Conservation (phyloP, 805 yeast species). For the Hanseniaspora pseudoguilliermondii region DNA sequence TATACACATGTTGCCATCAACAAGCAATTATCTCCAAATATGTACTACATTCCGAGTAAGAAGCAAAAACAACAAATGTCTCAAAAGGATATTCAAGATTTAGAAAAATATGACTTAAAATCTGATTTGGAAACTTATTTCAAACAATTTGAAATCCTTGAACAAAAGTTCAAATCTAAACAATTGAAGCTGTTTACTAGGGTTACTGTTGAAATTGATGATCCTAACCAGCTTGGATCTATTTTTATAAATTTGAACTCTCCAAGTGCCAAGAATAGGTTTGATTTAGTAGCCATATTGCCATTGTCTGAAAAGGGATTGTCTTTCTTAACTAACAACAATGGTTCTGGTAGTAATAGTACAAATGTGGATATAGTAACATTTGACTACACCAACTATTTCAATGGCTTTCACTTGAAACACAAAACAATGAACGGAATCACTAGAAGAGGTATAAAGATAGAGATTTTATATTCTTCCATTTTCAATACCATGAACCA, state of each 20-base stretch:
- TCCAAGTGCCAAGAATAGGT: conserved; percentile 26
- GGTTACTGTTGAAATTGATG: conserved; percentile 63
- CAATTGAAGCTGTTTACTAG: conserved; percentile 49
- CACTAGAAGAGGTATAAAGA: conserved; percentile 62
- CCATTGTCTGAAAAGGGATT: conserved; percentile 73
- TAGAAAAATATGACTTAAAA: background rate
- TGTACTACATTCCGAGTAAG: conserved; percentile 41
- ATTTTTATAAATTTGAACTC: conserved; percentile 5
- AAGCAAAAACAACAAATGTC: conserved; percentile 28
- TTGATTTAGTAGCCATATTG: conserved; percentile 70
- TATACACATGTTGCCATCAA: conserved; percentile 71
- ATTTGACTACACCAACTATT: conserved; percentile 41
- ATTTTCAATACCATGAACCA: conserved; percentile 33
- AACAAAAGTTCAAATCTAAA: conserved; percentile 27
- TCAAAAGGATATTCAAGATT: conserved; percentile 18
- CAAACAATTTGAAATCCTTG: conserved; percentile 16
- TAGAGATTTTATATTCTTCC: conserved; percentile 62
- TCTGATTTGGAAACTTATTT: conserved; percentile 3
- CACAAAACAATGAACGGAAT: conserved; percentile 81
- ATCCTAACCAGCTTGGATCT: conserved; percentile 48
- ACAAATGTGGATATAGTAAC: conserved; percentile 56
- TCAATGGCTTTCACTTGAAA: conserved; percentile 38
- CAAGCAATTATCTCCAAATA: conserved; percentile 42
- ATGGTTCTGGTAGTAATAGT: conserved; percentile 33
- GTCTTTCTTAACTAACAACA: conserved; percentile 54